phyloP scores from a whole-genome alignment of 768 basidiomycete genomes.

The Hirschioporus abietinus region DNA sequence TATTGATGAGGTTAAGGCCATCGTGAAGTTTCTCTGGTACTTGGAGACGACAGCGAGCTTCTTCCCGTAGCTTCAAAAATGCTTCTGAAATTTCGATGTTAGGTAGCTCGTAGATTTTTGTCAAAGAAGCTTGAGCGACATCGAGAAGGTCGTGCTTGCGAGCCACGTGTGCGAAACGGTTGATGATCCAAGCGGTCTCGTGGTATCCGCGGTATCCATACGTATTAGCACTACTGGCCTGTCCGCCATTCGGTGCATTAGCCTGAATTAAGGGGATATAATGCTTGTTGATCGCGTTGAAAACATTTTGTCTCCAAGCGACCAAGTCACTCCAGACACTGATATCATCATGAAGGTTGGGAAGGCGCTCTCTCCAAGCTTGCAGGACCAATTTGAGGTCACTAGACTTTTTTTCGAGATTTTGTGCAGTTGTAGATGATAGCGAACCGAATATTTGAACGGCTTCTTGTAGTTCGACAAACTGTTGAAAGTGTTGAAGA shows the following conservation, averaged over 20 bases:
- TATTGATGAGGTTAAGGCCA: constrained; percentile 97
- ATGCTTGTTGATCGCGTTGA: constrained; percentile 92
- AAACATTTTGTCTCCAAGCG: constrained; percentile 98
- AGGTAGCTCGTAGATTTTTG: constrained; percentile 96
- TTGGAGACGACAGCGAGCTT: constrained; percentile 97
- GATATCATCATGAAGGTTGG: constrained; percentile 95
- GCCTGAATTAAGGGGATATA: constrained; percentile 84
- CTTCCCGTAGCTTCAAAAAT: constrained; percentile 96
- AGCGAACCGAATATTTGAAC: constrained; percentile 91
- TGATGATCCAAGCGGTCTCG: constrained; percentile 99
- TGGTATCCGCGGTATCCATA: constrained; percentile 96
- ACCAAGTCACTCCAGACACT: constrained; percentile 99
- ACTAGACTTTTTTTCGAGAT: constrained; percentile 90
- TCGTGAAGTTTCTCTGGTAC: constrained; percentile 89
- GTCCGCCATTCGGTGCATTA: constrained; percentile 34
- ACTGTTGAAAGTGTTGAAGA: constrained; percentile 97
- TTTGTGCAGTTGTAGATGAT: constrained; percentile 77
- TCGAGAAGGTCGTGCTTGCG: constrained; percentile 95
- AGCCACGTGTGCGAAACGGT: constrained; percentile 97
- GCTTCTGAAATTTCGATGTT: constrained; percentile 99
- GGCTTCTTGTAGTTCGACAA: constrained; percentile 95
- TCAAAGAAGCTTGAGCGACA: constrained; percentile 90
- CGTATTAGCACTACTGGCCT: constrained; percentile 56
- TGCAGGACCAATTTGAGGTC: constrained; percentile 96
- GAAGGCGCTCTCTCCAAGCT: constrained; percentile 95